Percentiles rank a stretch among this genome's conserved stretches.
Conservation (phyloP, 202 grass and related monocot genomes). For the Cymbopogon flexuosus region DNA sequence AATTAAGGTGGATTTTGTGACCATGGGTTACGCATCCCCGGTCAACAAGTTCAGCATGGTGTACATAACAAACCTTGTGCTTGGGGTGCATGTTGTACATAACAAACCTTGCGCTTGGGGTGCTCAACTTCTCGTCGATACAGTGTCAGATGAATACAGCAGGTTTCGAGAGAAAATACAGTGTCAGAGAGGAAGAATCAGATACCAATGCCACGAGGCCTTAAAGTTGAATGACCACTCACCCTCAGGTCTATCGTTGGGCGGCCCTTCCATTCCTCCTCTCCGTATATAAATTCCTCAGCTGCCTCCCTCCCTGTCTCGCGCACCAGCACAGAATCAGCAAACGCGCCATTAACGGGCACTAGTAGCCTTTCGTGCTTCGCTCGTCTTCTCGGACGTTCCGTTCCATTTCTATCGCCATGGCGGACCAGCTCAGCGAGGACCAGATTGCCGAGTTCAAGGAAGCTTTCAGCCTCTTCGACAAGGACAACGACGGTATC, state of each 20-base stretch:
- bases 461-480: conserved; percentile 86
- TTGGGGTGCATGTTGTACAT: not conserved
- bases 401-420: conserved; percentile 18
- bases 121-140: not conserved
- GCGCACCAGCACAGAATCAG: not conserved
- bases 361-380: not conserved
- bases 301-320: not conserved
- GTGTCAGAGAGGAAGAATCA: not conserved
- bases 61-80: not conserved
- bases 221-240: not conserved
- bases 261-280: not conserved
- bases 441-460: conserved; percentile 77
- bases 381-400: not conserved
- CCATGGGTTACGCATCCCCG: not conserved
- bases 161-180: not conserved
- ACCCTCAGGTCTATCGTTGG: not conserved
- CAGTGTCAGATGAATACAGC: not conserved
- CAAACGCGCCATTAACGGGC: not conserved
- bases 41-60: not conserved
- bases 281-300: not conserved
- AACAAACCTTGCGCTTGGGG: not conserved
- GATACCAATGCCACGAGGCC: conserved; percentile 16
- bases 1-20: not conserved
- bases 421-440: conserved; percentile 54
- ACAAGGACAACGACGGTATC: conserved; percentile 77